These are phyloP conservation scores for Mariannaea elegans DNA, from an alignment of 2,329 filamentous ascomycete genomes.

Conservation along the genomic window DNA sequence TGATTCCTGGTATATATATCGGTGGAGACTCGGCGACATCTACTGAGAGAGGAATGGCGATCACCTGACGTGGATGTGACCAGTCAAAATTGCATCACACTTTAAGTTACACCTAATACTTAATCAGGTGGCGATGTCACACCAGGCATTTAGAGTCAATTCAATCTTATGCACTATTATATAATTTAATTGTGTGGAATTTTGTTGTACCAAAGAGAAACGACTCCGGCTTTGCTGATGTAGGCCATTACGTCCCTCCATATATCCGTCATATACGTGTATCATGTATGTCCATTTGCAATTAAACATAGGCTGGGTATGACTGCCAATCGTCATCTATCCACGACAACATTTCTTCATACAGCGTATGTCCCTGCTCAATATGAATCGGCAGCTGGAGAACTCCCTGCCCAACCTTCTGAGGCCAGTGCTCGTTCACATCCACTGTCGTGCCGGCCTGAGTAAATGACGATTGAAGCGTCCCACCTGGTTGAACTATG, in stretches of 20 bases:
- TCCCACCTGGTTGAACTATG: constrained; percentile 11
- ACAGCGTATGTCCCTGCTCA: constrained; percentile 44
- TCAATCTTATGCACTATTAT: too few relatives aligned
- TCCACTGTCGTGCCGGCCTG: constrained; percentile 31
- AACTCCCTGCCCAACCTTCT: constrained; percentile 29
- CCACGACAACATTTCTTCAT: constrained; percentile 49
- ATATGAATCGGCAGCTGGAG: constrained; percentile 41
- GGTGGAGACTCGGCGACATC: neutral
- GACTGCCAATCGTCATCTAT: constrained; percentile 49
- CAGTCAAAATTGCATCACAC: too few relatives aligned
- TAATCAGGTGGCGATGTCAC: too few relatives aligned
- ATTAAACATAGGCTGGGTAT: constrained; percentile 39
- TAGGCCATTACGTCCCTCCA: too few relatives aligned
- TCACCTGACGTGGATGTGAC: too few relatives aligned
- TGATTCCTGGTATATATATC: too few relatives aligned
- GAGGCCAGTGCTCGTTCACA: constrained; percentile 33
- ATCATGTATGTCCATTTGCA: constrained; percentile 5
- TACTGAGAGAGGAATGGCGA: neutral
- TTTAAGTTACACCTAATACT: too few relatives aligned
- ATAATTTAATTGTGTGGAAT: too few relatives aligned
- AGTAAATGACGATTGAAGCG: constrained; percentile 28
- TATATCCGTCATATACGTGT: neutral
- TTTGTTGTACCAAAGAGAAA: too few relatives aligned
- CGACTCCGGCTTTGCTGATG: too few relatives aligned
- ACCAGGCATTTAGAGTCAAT: too few relatives aligned